Conservation (phyloP, 352 stramenopile genomes). For the Globisporangium parvum region DNA sequence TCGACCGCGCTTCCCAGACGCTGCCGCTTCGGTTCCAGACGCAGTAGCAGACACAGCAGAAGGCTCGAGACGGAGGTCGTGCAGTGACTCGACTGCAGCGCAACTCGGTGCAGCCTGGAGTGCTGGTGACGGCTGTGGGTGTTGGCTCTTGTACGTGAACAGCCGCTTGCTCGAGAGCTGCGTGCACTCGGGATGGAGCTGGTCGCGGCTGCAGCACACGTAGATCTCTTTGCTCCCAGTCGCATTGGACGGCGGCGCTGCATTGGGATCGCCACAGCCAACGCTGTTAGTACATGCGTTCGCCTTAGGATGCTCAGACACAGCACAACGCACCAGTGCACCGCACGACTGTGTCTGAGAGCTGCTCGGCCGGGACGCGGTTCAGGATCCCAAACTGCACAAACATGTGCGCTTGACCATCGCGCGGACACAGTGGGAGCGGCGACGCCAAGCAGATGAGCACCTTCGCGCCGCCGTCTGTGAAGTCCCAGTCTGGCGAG, state of each 20-base stretch:
- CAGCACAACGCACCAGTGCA: conserved; percentile 48
- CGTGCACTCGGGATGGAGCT: conserved; percentile 20
- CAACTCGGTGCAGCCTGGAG: background rate
- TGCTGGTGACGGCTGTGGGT: conserved; percentile 24
- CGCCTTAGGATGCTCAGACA: background rate
- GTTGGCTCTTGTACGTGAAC: conserved; percentile 57
- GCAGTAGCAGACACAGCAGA: conserved; percentile 3
- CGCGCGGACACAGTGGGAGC: conserved; percentile 19
- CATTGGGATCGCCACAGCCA: conserved; percentile 5
- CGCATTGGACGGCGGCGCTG: conserved; percentile 37
- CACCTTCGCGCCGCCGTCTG: conserved; percentile 69
- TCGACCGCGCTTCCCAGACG: conserved; percentile 39
- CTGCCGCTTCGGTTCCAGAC: background rate
- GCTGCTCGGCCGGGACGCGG: conserved; percentile 42
- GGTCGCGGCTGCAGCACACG: conserved; percentile 32
- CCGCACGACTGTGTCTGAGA: conserved; percentile 69
- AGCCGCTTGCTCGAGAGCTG: conserved; percentile 39
- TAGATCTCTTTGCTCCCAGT: conserved; percentile 55
- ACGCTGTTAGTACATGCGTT: background rate
- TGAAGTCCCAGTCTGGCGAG: conserved; percentile 81
- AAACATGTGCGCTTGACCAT: conserved; percentile 35
- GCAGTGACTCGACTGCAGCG: background rate
- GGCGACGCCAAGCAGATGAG: conserved; percentile 66
- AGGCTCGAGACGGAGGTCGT: background rate
- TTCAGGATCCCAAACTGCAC: conserved; percentile 60